Percentiles rank a stretch among this genome's conserved stretches.
phyloP scores from a whole-genome alignment of 2,329 filamentous ascomycete genomes.

The Colletotrichum paranaense region DNA sequence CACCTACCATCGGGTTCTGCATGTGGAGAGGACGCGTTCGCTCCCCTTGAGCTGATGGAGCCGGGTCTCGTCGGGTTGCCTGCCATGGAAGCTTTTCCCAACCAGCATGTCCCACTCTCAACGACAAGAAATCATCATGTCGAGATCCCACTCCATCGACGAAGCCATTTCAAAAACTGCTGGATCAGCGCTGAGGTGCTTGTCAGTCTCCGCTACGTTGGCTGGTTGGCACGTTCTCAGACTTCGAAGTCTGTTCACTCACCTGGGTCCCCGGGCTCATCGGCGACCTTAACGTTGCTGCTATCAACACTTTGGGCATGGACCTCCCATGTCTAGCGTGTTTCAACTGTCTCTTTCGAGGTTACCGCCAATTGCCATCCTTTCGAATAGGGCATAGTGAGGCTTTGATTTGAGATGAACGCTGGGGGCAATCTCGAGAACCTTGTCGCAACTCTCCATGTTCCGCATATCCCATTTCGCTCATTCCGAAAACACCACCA shows the following conservation, averaged over 20 bases:
- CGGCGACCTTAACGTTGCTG: slow-evolving; percentile 34
- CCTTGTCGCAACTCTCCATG: slow-evolving; percentile 32
- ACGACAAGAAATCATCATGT: slow-evolving; percentile 20
- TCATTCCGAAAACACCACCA: slow-evolving; percentile 34
- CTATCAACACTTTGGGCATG: slow-evolving; percentile 29
- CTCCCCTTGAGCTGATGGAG: slow-evolving; percentile 9
- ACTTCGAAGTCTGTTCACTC: slow-evolving; percentile 24
- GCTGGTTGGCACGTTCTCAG: slow-evolving; percentile 29
- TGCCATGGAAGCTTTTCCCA: not conserved
- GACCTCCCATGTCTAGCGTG: slow-evolving; percentile 32
- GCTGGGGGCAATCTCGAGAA: slow-evolving; percentile 36
- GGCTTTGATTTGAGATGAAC: slow-evolving; percentile 37
- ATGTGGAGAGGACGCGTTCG: slow-evolving; percentile 11
- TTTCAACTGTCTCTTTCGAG: slow-evolving; percentile 35
- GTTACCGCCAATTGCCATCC: slow-evolving; percentile 21
- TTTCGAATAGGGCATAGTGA: slow-evolving; percentile 33
- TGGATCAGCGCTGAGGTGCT: slow-evolving; percentile 30
- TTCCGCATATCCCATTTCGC: slow-evolving; percentile 36
- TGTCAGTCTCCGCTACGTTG: slow-evolving; percentile 29
- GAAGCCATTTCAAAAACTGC: slow-evolving; percentile 26
- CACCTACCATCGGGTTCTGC: not conserved
- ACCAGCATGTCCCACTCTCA: slow-evolving; percentile 32
- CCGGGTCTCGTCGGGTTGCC: slow-evolving; percentile 16
- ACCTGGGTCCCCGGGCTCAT: slow-evolving; percentile 19
- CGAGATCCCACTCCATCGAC: slow-evolving; percentile 24